phyloP scores from a whole-genome alignment of 306 rosid genomes.

The Begonia loranthoides region DNA sequence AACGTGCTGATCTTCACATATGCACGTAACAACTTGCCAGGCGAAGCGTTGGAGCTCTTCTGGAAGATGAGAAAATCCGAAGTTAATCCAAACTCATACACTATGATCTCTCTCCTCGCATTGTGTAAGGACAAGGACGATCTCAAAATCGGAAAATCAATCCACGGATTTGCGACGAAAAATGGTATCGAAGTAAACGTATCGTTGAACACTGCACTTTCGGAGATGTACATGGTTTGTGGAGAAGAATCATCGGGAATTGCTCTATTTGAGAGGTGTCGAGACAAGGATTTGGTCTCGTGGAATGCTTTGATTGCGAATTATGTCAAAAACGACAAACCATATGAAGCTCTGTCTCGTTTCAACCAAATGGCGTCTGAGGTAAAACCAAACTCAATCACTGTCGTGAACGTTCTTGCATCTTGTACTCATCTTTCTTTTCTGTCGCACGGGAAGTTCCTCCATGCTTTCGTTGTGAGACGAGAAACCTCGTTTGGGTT shows the following conservation, averaged over 20 bases:
- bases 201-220: slow-evolving; percentile 32
- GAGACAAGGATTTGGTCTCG: slow-evolving; percentile 27
- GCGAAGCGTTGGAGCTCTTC: slow-evolving; percentile 22
- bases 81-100: slow-evolving; percentile 22
- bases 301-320: slow-evolving; percentile 34
- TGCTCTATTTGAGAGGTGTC: slow-evolving; percentile 20
- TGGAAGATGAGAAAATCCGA: slow-evolving; percentile 14
- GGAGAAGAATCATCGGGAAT: slow-evolving; percentile 27
- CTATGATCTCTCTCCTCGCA: slow-evolving; percentile 26
- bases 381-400: slow-evolving; percentile 23
- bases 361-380: slow-evolving; percentile 29
- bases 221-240: slow-evolving; percentile 31
- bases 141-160: slow-evolving; percentile 17
- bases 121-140: slow-evolving; percentile 17
- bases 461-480: slow-evolving; percentile 27
- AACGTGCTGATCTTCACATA: slow-evolving; percentile 24
- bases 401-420: slow-evolving; percentile 27
- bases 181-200: slow-evolving; percentile 19
- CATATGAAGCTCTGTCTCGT: slow-evolving; percentile 18
- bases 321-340: slow-evolving; percentile 17
- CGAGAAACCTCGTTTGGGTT: slow-evolving; percentile 1
- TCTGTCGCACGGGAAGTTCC: slow-evolving; percentile 27
- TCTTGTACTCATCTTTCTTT: slow-evolving; percentile 27
- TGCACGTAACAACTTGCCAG: slow-evolving; percentile 17
- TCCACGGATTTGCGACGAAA: slow-evolving; percentile 29